Percentiles rank a stretch among this genome's conserved stretches.
Conservation (phyloP, 352 stramenopile genomes). For the Phytophthora cryptogea region DNA sequence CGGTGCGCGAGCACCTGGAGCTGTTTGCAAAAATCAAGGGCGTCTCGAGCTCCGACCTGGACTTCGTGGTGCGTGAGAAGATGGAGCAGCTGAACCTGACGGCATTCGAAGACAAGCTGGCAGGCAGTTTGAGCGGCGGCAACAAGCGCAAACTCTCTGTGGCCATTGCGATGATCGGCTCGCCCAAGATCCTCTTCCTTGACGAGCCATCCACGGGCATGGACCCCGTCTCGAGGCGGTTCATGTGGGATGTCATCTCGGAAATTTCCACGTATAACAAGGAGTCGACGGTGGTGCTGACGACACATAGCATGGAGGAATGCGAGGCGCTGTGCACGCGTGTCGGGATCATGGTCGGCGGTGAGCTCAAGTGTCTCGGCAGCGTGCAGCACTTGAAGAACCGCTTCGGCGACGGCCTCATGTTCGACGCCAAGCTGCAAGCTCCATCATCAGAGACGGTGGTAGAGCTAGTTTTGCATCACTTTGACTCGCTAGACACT, state of each 20-base stretch:
- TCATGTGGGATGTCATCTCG: slow-evolving; percentile 95
- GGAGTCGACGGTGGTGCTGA: slow-evolving; percentile 88
- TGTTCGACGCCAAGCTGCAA: slow-evolving; percentile 86
- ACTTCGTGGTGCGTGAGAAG: slow-evolving; percentile 37
- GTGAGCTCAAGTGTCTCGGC: slow-evolving; percentile 80
- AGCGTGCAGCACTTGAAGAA: slow-evolving; percentile 95
- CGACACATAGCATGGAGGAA: slow-evolving; percentile 97
- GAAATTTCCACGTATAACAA: slow-evolving; percentile 75
- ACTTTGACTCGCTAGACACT: slow-evolving; percentile 28
- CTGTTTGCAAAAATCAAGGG: slow-evolving; percentile 90
- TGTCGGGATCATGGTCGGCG: slow-evolving; percentile 93
- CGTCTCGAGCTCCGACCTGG: slow-evolving; percentile 30
- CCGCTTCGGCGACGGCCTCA: slow-evolving; percentile 93
- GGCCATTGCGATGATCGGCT: slow-evolving; percentile 93
- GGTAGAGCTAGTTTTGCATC: slow-evolving; percentile 6
- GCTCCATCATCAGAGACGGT: slow-evolving; percentile 26
- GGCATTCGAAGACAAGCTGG: slow-evolving; percentile 74
- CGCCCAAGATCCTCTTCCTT: slow-evolving; percentile 90
- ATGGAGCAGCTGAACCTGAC: slow-evolving; percentile 77
- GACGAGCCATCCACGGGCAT: slow-evolving; percentile 94
- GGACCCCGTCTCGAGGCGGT: slow-evolving; percentile 93
- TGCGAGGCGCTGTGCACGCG: slow-evolving; percentile 93
- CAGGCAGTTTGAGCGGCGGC: slow-evolving; percentile 75
- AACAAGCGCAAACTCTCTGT: slow-evolving; percentile 94
- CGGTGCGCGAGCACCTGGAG: slow-evolving; percentile 79